phyloP scores from a whole-genome alignment of 805 yeast genomes.

The Wickerhamiella australiensis region DNA sequence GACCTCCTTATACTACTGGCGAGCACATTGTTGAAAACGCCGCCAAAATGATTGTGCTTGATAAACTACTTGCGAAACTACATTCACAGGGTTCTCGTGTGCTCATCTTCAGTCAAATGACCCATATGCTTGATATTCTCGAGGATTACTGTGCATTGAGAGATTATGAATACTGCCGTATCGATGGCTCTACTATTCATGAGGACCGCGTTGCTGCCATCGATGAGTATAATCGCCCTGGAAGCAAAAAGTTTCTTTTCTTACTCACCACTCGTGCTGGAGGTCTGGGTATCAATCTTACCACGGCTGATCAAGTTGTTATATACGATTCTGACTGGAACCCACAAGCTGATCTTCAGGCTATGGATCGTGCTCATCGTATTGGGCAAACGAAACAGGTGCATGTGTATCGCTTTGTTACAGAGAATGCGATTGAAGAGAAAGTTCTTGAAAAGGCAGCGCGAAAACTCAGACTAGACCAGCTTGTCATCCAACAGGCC shows the following conservation, averaged over 20 bases:
- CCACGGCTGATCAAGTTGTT: constrained; percentile 92
- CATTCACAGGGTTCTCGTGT: constrained; percentile 78
- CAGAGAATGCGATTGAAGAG: constrained; percentile 94
- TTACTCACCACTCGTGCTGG: constrained; percentile 94
- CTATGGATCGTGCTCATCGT: constrained; percentile 90
- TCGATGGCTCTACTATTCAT: constrained; percentile 88
- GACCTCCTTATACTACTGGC: constrained; percentile 93
- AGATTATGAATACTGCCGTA: constrained; percentile 77
- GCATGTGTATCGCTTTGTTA: constrained; percentile 77
- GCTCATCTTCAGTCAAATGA: constrained; percentile 86
- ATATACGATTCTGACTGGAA: constrained; percentile 94
- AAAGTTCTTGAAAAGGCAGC: constrained; percentile 93
- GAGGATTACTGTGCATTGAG: constrained; percentile 85
- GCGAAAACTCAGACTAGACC: constrained; percentile 83
- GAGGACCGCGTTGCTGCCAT: constrained; percentile 87
- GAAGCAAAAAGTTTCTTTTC: constrained; percentile 69
- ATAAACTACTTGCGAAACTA: constrained; percentile 63
- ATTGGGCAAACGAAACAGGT: constrained; percentile 96
- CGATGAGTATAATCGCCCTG: constrained; percentile 78
- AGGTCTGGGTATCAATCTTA: constrained; percentile 86
- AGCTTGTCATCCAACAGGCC: constrained; percentile 90
- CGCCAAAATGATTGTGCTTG: constrained; percentile 83
- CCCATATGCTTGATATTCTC: constrained; percentile 73
- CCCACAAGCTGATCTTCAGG: constrained; percentile 90
- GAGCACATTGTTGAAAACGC: constrained; percentile 81